Conservation (phyloP, 495 filamentous ascomycete species). For the Echria macrotheca region DNA sequence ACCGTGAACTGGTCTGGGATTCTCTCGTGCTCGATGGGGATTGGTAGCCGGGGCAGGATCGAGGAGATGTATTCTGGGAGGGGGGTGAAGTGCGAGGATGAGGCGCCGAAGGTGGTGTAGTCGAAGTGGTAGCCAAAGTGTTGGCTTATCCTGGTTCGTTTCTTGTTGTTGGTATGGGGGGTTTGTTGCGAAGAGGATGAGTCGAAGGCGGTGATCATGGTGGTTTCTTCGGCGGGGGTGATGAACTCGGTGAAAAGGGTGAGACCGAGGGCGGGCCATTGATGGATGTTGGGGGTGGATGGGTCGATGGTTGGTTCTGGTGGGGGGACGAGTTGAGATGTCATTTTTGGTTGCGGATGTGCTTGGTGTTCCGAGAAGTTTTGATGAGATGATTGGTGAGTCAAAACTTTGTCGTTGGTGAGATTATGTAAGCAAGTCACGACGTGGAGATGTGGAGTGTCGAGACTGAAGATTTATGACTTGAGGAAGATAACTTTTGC, state of each 20-base stretch:
- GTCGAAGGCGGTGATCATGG: conserved; percentile 27
- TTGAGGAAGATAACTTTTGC: no score
- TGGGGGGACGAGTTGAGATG: no score
- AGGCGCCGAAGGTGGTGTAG: conserved; percentile 31
- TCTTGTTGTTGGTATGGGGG: conserved; percentile 11
- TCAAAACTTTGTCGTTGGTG: no score
- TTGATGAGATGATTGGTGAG: no score
- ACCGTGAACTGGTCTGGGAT: conserved; percentile 31
- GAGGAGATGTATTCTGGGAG: conserved; percentile 22
- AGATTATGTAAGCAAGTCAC: no score
- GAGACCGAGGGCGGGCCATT: conserved; percentile 23
- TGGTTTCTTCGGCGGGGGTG: conserved; percentile 18
- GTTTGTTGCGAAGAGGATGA: conserved; percentile 7
- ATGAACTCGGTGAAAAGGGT: conserved; percentile 28
- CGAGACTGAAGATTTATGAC: no score
- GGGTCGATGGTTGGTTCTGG: no score
- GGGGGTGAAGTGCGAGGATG: conserved; percentile 17
- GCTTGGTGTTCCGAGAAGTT: no score
- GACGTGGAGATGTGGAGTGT: no score
- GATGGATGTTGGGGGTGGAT: conserved; percentile 16
- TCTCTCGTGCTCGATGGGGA: conserved; percentile 2
- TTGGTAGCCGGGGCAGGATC: conserved; percentile 23
- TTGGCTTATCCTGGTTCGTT: conserved; percentile 27
- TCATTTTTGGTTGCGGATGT: no score
- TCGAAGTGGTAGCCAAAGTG: conserved; percentile 32